Evolutionary conservation across 805 yeast species (phyloP), one percentile per base, ranked within the genome.

Genomic region (Osmozyma mogii): DNA sequence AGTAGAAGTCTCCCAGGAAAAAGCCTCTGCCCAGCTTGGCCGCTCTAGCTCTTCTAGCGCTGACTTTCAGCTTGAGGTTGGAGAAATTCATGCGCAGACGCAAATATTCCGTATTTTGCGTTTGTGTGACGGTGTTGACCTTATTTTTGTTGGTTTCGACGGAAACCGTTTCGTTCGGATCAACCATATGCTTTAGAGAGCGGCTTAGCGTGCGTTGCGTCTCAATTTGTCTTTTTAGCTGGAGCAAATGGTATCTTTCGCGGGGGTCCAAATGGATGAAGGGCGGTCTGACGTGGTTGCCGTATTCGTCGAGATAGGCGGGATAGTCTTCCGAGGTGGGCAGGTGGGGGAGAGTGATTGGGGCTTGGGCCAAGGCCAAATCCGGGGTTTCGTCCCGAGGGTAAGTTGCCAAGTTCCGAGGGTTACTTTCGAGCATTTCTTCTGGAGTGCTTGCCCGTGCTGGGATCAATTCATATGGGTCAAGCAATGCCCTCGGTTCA

Each of bases 71-170:
- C 38, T 14, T 44, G 38, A 44, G 33, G 6, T 35, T 41, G 15
- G 39, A 46, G 28, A 56, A 59, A 19, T 50, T 45, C 32, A 62
- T 47, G 9, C 46, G 35, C 16, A 43, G 47, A 14, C 50, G 44
- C 24, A 63, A 44, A 19, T 44, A 58, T 25, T 49, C 45, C 18
- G 37, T 20, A 32, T 56, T 54, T 28, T 52, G 61, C 2, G 70
- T 64, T 37, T 64, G 70, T 5, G 70, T 64, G 6, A 63, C 32
- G 2, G 63, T 53, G 32, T 64, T 68, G 4, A 62, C 67, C 32
- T 49, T 50, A 28, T 54, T 56, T 23, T 17, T 20, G 15, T 20
- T 20, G 6, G 40, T 29, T 15, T 24, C 35, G 17, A 32, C 21
- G 3, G 59, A 52, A 4, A 34, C 30, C 4, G 68, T 60, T 36